Percentiles rank a stretch among this genome's conserved stretches.
phyloP scores from a whole-genome alignment of 306 rosid species.

The Quercus glauca region DNA sequence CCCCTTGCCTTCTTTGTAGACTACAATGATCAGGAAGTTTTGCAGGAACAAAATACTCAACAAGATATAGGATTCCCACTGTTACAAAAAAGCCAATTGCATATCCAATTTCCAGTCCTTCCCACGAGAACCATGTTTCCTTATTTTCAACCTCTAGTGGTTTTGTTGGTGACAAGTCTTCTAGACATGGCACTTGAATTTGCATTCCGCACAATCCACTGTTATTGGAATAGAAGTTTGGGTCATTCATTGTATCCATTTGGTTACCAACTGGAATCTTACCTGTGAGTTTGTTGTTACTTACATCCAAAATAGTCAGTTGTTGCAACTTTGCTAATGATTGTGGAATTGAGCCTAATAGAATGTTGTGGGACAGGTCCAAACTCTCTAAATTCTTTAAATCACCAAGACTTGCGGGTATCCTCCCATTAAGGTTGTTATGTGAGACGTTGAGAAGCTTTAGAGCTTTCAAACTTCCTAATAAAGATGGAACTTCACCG shows the following conservation, averaged over 20 bases:
- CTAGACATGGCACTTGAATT: slow-evolving; percentile 12
- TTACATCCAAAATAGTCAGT: slow-evolving; percentile 12
- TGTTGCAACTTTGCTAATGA: slow-evolving; percentile 5
- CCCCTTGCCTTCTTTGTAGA: slow-evolving; percentile 4
- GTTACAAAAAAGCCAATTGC: no score
- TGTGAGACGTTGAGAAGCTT: slow-evolving; percentile 30
- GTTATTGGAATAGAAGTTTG: slow-evolving; percentile 25
- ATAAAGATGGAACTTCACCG: slow-evolving; percentile 4
- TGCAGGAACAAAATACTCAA: not conserved
- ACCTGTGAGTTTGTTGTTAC: slow-evolving; percentile 21
- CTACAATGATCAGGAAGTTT: not conserved
- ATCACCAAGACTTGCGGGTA: slow-evolving; percentile 27
- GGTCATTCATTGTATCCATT: slow-evolving; percentile 24
- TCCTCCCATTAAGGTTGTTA: slow-evolving; percentile 18
- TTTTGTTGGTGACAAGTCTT: not conserved
- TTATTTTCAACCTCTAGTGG: no score
- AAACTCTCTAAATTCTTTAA: slow-evolving; percentile 25
- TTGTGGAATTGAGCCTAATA: slow-evolving; percentile 20
- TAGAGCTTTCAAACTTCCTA: slow-evolving; percentile 21
- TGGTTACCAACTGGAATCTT: slow-evolving; percentile 25
- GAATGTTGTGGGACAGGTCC: slow-evolving; percentile 24
- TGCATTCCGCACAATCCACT: slow-evolving; percentile 25
- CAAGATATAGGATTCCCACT: not conserved
- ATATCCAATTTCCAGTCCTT: no score
- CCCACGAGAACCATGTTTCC: no score